A percentile compares a stretch with the other conserved stretches of the same genome.
These are phyloP conservation scores for Triticum urartu DNA, from an alignment of 176 grass and related monocot species.

Conservation along the genomic window DNA sequence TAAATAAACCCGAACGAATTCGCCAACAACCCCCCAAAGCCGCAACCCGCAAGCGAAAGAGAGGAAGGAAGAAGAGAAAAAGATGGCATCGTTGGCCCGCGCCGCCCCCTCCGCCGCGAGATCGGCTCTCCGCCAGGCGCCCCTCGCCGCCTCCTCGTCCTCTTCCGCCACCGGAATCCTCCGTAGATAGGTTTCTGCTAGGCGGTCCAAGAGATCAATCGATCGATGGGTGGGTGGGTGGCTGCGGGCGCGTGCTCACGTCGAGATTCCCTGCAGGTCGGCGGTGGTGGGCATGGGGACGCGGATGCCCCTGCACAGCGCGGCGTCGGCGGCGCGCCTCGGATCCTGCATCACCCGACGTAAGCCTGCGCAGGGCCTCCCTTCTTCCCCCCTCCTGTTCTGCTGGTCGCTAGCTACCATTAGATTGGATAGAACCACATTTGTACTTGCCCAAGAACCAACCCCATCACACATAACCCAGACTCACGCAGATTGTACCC, in stretches of 20 bases:
- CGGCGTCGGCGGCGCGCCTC: slow-evolving; percentile 41
- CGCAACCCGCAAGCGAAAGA: background rate
- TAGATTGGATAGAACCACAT: too few relatives aligned
- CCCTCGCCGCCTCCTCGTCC: background rate
- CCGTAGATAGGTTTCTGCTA: slow-evolving; percentile 22
- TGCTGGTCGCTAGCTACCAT: too few relatives aligned
- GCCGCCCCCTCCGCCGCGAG: slow-evolving; percentile 15
- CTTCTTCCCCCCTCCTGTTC: too few relatives aligned
- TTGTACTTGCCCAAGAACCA: too few relatives aligned
- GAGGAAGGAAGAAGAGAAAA: background rate
- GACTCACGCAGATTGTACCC: too few relatives aligned
- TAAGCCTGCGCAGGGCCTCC: background rate
- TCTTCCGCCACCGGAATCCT: slow-evolving; percentile 8
- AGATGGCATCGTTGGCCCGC: slow-evolving; percentile 26
- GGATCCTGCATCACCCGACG: slow-evolving; percentile 56
- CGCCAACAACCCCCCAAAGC: background rate
- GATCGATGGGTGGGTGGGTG: background rate
- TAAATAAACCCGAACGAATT: background rate
- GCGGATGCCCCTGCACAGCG: slow-evolving; percentile 53
- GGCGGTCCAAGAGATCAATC: background rate
- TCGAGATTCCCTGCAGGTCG: slow-evolving; percentile 17
- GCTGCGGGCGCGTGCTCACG: background rate
- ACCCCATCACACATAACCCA: too few relatives aligned
- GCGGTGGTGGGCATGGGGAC: slow-evolving; percentile 20
- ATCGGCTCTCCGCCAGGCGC: background rate